phyloP scores from a whole-genome alignment of 1,284 basidiomycete species.

The Trametes sp. region DNA sequence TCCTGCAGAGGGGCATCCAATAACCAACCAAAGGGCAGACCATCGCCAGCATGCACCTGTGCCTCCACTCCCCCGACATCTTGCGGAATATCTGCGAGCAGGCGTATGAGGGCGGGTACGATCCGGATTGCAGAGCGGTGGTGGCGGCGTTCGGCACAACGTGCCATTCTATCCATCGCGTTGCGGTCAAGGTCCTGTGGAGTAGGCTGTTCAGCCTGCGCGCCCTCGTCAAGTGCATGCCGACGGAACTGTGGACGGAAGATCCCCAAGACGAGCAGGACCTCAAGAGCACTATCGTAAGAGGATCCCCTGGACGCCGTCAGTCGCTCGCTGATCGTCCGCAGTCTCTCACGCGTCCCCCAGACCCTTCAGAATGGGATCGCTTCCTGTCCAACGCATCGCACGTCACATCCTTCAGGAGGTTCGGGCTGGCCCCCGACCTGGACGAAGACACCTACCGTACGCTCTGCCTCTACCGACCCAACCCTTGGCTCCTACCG shows the following conservation, averaged over 20 bases:
- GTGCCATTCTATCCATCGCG: conserved; percentile 21
- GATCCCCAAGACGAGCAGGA: conserved; percentile 10
- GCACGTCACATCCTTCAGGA: conserved; percentile 28
- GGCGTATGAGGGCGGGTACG: conserved; percentile 30
- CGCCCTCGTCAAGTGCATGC: conserved; percentile 29
- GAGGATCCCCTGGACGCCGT: not conserved
- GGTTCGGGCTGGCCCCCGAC: conserved; percentile 26
- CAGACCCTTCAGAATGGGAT: conserved; percentile 24
- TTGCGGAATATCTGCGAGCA: conserved; percentile 29
- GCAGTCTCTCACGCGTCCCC: conserved; percentile 27
- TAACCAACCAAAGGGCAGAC: not conserved
- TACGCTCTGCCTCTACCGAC: conserved; percentile 28
- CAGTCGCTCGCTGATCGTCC: conserved; percentile 2
- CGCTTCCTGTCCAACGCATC: conserved; percentile 23
- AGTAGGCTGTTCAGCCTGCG: conserved; percentile 30
- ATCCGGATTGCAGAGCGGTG: conserved; percentile 23
- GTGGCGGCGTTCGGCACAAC: conserved; percentile 24
- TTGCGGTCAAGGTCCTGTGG: conserved; percentile 29
- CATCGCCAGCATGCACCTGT: conserved; percentile 1
- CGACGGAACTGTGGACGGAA: conserved; percentile 26
- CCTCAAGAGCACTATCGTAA: conserved; percentile 21
- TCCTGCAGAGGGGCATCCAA: not conserved
- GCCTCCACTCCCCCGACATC: conserved; percentile 17
- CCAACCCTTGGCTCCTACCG: conserved; percentile 17
- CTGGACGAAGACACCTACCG: conserved; percentile 31